Conservation (phyloP, 2,329 filamentous ascomycete species). For the Trichoderma koningii region DNA sequence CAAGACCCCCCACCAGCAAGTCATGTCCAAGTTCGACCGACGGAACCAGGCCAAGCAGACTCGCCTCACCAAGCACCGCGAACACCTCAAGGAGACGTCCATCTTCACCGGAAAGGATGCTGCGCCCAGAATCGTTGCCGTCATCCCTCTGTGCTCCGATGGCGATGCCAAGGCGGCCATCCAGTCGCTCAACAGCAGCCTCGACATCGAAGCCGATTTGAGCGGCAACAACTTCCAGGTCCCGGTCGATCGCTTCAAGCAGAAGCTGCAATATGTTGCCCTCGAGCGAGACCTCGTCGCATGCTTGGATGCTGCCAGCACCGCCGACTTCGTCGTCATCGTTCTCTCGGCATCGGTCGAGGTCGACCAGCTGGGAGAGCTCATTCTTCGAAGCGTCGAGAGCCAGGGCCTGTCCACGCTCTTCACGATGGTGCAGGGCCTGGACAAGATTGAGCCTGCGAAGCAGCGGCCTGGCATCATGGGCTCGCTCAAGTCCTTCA, state of each 20-base stretch:
- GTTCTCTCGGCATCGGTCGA: conserved; percentile 80
- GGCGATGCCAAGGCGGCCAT: conserved; percentile 69
- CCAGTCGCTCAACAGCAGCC: conserved; percentile 69
- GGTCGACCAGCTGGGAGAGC: conserved; percentile 80
- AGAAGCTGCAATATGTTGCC: conserved; percentile 85
- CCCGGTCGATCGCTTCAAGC: conserved; percentile 87
- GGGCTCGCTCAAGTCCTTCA: conserved; percentile 84
- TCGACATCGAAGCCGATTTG: conserved; percentile 73
- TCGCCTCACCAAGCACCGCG: conserved; percentile 78
- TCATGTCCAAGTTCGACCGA: conserved; percentile 96
- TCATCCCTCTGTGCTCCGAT: conserved; percentile 79
- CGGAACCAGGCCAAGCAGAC: conserved; percentile 93
- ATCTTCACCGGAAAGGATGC: conserved; percentile 86
- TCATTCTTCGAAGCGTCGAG: conserved; percentile 83
- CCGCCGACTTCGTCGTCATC: conserved; percentile 89
- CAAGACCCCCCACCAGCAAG: conserved; percentile 90
- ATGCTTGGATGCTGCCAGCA: conserved; percentile 80
- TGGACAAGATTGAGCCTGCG: conserved; percentile 75
- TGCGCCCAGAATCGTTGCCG: conserved; percentile 82
- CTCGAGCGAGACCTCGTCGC: conserved; percentile 71
- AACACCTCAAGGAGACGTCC: conserved; percentile 75
- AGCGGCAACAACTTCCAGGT: conserved; percentile 63
- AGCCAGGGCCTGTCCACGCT: conserved; percentile 93
- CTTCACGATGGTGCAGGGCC: conserved; percentile 78
- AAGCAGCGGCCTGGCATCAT: conserved; percentile 78